phyloP scores from a whole-genome alignment of 2,329 filamentous ascomycete genomes.

The Hymenoscyphus repandus region DNA sequence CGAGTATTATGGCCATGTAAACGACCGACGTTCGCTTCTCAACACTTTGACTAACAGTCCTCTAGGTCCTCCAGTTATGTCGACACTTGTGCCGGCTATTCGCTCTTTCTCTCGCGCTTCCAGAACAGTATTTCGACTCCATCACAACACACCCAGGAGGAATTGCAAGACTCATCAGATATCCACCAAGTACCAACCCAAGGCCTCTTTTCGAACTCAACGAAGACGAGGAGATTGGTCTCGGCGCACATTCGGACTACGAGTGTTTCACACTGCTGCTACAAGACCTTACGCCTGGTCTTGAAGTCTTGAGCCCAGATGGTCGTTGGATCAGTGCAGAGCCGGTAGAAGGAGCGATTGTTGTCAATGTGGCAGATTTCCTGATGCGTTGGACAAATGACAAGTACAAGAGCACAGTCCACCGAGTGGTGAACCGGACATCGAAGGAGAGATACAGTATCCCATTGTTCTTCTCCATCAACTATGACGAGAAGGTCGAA shows the following conservation, averaged over 20 bases:
- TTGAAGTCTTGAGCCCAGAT: constrained; percentile 46
- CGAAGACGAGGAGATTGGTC: constrained; percentile 27
- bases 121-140: constrained; percentile 38
- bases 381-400: constrained; percentile 46
- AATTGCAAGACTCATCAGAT: constrained; percentile 43
- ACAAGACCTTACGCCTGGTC: constrained; percentile 44
- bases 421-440: constrained; percentile 50
- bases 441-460: constrained; percentile 48
- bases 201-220: constrained; percentile 26
- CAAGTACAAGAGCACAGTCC: constrained; percentile 47
- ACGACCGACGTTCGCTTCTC: neutral
- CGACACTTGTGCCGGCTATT: constrained; percentile 33
- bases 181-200: constrained; percentile 37
- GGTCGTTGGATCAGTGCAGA: constrained; percentile 40
- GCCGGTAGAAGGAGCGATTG: constrained; percentile 41
- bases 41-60: neutral
- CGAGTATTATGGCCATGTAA: constrained; percentile 27
- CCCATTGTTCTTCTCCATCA: constrained; percentile 46
- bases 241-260: constrained; percentile 50
- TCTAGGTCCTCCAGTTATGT: constrained; percentile 35
- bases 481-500: constrained; percentile 30
- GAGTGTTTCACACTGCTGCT: constrained; percentile 52
- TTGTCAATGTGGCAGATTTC: constrained; percentile 48
- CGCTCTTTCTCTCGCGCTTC: constrained; percentile 36
- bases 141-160: constrained; percentile 39